Conservation (phyloP, 306 rosid genomes). For the Quercus alba region DNA sequence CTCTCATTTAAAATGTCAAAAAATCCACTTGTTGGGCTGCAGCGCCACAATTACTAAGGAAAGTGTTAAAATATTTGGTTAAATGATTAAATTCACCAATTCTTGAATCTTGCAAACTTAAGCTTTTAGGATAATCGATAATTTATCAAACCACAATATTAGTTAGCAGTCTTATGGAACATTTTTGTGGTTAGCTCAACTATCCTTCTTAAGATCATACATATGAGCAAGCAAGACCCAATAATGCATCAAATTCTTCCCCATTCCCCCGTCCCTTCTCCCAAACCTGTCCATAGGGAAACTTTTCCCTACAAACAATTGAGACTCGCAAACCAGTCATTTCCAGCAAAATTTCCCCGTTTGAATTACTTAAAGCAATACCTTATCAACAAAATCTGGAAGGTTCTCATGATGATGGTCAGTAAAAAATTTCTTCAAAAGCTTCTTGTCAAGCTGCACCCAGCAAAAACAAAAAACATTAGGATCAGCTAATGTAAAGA, state of each 20-base stretch:
- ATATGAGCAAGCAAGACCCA: neutral
- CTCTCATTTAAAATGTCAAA: too few species aligned
- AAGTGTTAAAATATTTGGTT: too few species aligned
- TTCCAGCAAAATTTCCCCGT: neutral
- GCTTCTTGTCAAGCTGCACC: constrained; percentile 81
- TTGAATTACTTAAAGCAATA: constrained; percentile 25
- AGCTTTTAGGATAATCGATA: too few species aligned
- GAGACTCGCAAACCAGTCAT: neutral
- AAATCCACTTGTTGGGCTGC: too few species aligned
- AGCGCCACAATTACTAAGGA: too few species aligned
- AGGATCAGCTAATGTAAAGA: constrained; percentile 24
- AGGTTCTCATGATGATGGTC: constrained; percentile 57
- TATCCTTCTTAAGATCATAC: neutral
- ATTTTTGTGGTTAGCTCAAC: neutral
- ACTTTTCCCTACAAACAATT: neutral
- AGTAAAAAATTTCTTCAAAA: constrained; percentile 69
- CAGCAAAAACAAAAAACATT: constrained; percentile 13
- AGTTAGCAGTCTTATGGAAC: neutral
- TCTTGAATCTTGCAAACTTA: too few species aligned
- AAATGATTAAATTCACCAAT: too few species aligned
- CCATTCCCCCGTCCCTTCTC: neutral
- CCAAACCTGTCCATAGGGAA: neutral
- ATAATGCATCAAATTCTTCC: neutral
- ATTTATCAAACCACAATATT: neutral
- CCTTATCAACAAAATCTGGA: constrained; percentile 89